A percentile compares a stretch with the other conserved stretches of the same genome.
Evolutionary conservation across 2,329 filamentous ascomycete genomes (phyloP).

Genomic region (Fusarium nisikadoi): DNA sequence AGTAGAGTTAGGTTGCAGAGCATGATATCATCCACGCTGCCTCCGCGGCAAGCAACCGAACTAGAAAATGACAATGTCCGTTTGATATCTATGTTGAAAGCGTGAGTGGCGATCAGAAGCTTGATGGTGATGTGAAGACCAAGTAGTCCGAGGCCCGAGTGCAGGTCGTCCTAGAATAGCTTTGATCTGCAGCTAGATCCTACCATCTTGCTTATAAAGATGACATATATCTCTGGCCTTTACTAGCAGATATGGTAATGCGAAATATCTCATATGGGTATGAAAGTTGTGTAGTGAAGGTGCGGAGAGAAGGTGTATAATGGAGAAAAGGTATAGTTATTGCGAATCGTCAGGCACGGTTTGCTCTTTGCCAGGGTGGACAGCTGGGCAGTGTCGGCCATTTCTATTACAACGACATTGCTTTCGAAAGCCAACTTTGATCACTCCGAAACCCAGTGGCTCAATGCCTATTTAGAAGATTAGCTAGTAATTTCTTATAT

Average conservation of each 20-base stretch:
- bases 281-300: conserved; percentile 41
- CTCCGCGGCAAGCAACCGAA: too few species aligned
- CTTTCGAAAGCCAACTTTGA: not conserved
- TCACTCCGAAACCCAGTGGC: not conserved
- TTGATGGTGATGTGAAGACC: not conserved
- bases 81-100: not conserved
- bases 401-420: not conserved
- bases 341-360: conserved; percentile 49
- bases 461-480: not conserved
- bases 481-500: not conserved
- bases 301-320: conserved; percentile 43
- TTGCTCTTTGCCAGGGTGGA: too few species aligned
- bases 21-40: too few species aligned
- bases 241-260: conserved; percentile 14
- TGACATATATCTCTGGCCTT: conserved; percentile 7
- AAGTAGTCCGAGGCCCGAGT: conserved; percentile 50
- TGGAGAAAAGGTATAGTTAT: conserved; percentile 44
- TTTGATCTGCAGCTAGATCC: conserved; percentile 43
- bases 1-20: too few species aligned
- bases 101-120: not conserved
- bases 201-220: conserved; percentile 7
- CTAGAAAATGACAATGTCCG: not conserved
- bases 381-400: not conserved
- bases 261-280: conserved; percentile 28
- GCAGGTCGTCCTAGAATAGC: conserved; percentile 54